Conservation (phyloP, 2,329 filamentous ascomycete genomes). For the Pseudocercospora ulei region DNA sequence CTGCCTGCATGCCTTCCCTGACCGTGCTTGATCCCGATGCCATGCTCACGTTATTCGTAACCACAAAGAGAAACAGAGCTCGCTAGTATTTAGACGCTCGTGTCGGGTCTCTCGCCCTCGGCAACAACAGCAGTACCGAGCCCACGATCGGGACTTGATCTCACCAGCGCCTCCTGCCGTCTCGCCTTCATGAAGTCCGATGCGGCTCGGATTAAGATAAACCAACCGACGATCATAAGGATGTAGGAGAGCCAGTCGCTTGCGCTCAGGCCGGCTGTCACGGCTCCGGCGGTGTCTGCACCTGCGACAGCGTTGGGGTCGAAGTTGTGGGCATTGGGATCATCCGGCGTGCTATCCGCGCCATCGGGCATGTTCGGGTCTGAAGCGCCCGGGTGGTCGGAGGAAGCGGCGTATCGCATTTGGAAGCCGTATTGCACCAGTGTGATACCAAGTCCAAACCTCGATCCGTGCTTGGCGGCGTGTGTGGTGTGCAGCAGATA, state of each 20-base stretch:
- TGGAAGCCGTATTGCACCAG: conserved; percentile 95
- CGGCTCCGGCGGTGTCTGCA: conserved; percentile 28
- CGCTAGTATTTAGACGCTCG: conserved; percentile 36
- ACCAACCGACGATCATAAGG: conserved; percentile 97
- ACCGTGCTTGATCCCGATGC: conserved; percentile 2
- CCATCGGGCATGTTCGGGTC: conserved; percentile 20
- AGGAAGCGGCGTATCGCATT: conserved; percentile 56
- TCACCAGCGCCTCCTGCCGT: conserved; percentile 81
- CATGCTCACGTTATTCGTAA: conserved; percentile 6
- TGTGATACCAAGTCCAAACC: conserved; percentile 86
- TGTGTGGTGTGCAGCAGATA: conserved; percentile 97
- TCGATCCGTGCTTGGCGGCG: conserved; percentile 93
- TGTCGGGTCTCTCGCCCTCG: conserved; percentile 69
- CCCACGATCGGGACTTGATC: conserved; percentile 85
- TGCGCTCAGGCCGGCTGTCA: conserved; percentile 51
- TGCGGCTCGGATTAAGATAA: conserved; percentile 87
- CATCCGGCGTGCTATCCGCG: conserved; percentile 53
- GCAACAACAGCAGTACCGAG: conserved; percentile 77
- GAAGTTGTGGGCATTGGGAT: conserved; percentile 86
- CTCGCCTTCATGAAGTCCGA: conserved; percentile 81
- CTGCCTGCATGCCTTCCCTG: conserved; percentile 2
- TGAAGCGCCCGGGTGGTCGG: conserved; percentile 13
- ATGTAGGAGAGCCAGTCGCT: conserved; percentile 85
- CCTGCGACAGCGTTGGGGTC: conserved; percentile 59
- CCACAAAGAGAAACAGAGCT: neutral